Evolutionary conservation across 352 stramenopile genomes (phyloP), one percentile per base, ranked within the genome.

Genomic region (Phytophthora hybrid): DNA sequence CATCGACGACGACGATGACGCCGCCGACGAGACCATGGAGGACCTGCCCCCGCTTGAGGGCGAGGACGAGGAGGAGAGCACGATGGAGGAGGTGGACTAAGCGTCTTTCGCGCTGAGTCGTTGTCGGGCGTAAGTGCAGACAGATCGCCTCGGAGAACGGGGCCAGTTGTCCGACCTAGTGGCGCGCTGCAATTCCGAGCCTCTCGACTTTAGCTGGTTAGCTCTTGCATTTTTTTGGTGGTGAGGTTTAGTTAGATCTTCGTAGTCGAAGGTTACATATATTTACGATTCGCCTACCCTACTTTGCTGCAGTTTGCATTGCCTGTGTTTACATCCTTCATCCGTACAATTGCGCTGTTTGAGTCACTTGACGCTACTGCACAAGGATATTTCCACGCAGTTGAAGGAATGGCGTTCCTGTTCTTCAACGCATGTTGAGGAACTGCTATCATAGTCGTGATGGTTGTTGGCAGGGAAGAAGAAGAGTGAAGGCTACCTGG

Each of bases 41-140:
- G 97, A 99, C 78, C 84, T 99, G 73, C 98, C 98, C 39, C 91
- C 97, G 69, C 91, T 99, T 78, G 98, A 99, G 78, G 97, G 94
- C 65, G 97, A 99, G 77, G 95, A 93, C 54, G 93, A 97, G 74
- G 98, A 99, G 73, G 97, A 98, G 76, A 98, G 91, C 77, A 98
- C 95, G 64, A 99, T 99, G 98, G 98, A 99, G 86, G 93, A 99
- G 80, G 98, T 99, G 73, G 98, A 99, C 80, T 99, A 99, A 98
- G 77, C 60, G 18, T 10, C 3, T 61, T 37, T 21, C 11, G 21
- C 51, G 26, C 19, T 60, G 39, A 66, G 61, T 71, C 11, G 41
- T 66, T 75, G 71, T 31, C 29, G 44, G 49, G 37, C 39, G 52
- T 19, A 14, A 16, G 41, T 59, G 59, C 63, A 71, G 46, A 23